A percentile compares a stretch with the other conserved stretches of the same genome.
These are phyloP conservation scores for Globisporangium irregulare DNA, from an alignment of 352 stramenopile genomes.

Conservation along the genomic window DNA sequence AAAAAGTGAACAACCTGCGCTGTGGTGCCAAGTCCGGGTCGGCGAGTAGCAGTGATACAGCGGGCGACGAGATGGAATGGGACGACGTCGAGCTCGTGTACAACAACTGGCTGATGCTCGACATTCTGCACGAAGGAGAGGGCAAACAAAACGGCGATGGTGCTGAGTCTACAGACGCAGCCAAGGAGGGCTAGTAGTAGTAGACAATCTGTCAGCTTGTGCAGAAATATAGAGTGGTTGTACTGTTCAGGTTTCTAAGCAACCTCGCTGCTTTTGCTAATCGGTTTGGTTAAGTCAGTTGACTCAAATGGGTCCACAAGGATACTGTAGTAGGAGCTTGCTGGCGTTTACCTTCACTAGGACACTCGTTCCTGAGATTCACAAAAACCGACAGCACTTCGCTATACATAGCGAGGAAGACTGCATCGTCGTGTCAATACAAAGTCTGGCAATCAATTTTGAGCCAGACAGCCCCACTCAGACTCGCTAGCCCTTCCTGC, in stretches of 20 bases:
- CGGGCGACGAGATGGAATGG: slow-evolving; percentile 15
- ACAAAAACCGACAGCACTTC: background rate
- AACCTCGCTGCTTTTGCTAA: background rate
- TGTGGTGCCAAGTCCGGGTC: slow-evolving; percentile 19
- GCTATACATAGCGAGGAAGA: background rate
- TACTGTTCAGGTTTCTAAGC: background rate
- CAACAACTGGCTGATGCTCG: slow-evolving; percentile 44
- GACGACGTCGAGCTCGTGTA: slow-evolving; percentile 37
- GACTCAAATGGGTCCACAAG: background rate
- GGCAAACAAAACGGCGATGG: background rate
- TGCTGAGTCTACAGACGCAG: background rate
- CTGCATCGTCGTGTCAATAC: background rate
- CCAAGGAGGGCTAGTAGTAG: background rate
- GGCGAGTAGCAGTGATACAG: background rate
- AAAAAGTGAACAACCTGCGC: slow-evolving; percentile 47
- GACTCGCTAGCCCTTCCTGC: background rate
- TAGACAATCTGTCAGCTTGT: background rate
- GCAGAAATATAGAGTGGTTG: background rate
- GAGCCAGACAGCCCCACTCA: background rate
- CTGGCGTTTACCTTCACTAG: background rate
- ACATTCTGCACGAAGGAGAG: slow-evolving; percentile 29
- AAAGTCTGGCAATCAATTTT: background rate
- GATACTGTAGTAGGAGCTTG: background rate
- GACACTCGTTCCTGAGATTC: background rate
- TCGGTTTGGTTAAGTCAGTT: background rate